Base-by-base conservation (phyloP, 306 rosid genomes). In the Acmispon strigosus region DNA sequence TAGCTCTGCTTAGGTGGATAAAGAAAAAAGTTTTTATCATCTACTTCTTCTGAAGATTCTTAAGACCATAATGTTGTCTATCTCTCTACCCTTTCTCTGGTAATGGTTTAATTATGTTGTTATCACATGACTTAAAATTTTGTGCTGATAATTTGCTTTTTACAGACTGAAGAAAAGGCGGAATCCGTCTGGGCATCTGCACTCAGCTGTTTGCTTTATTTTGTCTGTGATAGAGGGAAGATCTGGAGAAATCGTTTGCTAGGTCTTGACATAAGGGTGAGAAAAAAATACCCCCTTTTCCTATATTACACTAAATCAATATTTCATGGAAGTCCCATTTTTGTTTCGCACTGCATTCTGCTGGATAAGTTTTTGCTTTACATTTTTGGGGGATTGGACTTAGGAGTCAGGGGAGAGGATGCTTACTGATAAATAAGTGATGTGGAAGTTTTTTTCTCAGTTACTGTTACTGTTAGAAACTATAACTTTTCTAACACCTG, bases 161-260 rank as follows among this genome's bases (percentile, higher is more conserved):
- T 78, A 44, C 88, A 95, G 99, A 84, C 74, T 62, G 96, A 91
- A 83, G 99, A 95, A 85, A 83, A 69, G 78, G 99, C 91, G 77
- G 99, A 95, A 79, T 82, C 95, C 53, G 96, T 95, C 61, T 91
- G 99, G 99, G 96, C 99, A 75, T 91, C 97, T 83, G 99, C 96
- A 39, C 88, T 95, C 37, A 95, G 99, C 89, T 95, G 99, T 85
- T 78, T 95, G 84, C 91, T 95, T 27, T 95, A 95, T 89, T 95
- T 95, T 81, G 96, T 95, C 76, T 89, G 97, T 57, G 96, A 91
- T 79, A 85, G 96, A 82, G 99, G 97, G 45, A 87, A 81, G 82
- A 90, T 91, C 75, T 73, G 85, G 89, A 89, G 97, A 89, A 87
- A 74, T 52, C 86, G 91, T 64, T 78, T 95, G 66, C 83, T 76